These are phyloP conservation scores for Diaporthe sp. DNA, from an alignment of 2,329 filamentous ascomycete genomes.

Conservation along the genomic window DNA sequence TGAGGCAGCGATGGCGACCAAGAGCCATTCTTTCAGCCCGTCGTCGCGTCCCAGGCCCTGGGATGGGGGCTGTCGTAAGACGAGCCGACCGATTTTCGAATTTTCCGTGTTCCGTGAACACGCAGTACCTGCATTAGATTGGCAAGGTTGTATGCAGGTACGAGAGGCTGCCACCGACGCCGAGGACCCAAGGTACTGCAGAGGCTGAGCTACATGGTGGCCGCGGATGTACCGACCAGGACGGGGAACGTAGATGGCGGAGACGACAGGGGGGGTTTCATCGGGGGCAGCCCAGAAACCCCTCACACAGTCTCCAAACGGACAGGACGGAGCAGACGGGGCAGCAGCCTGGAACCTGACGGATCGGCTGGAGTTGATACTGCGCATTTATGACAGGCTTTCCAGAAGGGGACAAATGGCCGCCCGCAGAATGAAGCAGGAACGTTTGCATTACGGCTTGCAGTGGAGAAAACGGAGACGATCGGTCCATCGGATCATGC, in stretches of 20 bases:
- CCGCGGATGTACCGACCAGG: constrained; percentile 30
- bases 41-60: constrained; percentile 2
- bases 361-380: constrained; percentile 29
- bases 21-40: background rate
- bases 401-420: constrained; percentile 35
- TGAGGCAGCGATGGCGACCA: background rate
- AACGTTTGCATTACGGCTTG: constrained; percentile 21
- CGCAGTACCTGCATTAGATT: constrained; percentile 32
- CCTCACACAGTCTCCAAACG: constrained; percentile 30
- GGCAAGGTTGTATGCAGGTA: constrained; percentile 31
- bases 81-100: constrained; percentile 18
- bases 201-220: constrained; percentile 22
- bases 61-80: constrained; percentile 22
- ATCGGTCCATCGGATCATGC: constrained; percentile 26
- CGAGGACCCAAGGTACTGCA: constrained; percentile 16
- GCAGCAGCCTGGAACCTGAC: constrained; percentile 29
- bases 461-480: constrained; percentile 26
- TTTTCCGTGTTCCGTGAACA: constrained; percentile 24
- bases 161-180: constrained; percentile 25
- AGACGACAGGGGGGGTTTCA: constrained; percentile 28
- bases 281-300: constrained; percentile 24
- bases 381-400: constrained; percentile 30
- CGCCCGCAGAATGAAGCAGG: constrained; percentile 30
- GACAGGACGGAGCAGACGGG: constrained; percentile 11
- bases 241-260: constrained; percentile 26